Evolutionary conservation across 2,329 filamentous ascomycete genomes (phyloP), one percentile per base, ranked within the genome.

Genomic region (Chaetomium globosum): DNA sequence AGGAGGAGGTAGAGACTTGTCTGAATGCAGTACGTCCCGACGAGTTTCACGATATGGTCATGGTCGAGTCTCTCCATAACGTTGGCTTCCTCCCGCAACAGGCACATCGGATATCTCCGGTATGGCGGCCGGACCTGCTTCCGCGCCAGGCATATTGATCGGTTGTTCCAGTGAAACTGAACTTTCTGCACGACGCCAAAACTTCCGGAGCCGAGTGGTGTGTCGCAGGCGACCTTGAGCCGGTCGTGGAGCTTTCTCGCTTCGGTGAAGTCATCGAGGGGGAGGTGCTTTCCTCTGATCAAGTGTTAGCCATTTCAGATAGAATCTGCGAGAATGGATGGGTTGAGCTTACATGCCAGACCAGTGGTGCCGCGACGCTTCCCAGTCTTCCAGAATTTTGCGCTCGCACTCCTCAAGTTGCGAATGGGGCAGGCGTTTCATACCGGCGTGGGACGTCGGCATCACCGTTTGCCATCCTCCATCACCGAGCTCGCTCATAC

Each of bases 11-110:
- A 82, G 4, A 83, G 70, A 64, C 77, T 75, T 10, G 71, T 73
- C 28, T 75, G 75, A 6, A 76, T 74, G 49, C 78, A 78, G 68
- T 83, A 83, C 1, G 81, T 80, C 1, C 80, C 81, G 21, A 82
- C 77, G 26, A 83, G 71, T 69, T 77, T 80, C 63, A 83, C 77
- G 55, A 83, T 79, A 69, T 83, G 81, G 54, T 78, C 77, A 67
- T 83, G 81, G 49, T 78, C 77, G 9, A 83, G 74, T 65, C 77
- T 77, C 65, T 80, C 78, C 80, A 83, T 82, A 4, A 79, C 79
- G 65, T 80, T 72, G 31, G 79, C 79, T 71, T 83, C 80, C 65
- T 80, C 77, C 53, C 79, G 77, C 55, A 83, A 71, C 57, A 76
- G 74, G 10, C 81, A 76, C 16, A 82, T 75, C 4, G 75, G 76